Conservation (phyloP, 192 early-diverging fungal genomes). For the Dissophora ornata region DNA sequence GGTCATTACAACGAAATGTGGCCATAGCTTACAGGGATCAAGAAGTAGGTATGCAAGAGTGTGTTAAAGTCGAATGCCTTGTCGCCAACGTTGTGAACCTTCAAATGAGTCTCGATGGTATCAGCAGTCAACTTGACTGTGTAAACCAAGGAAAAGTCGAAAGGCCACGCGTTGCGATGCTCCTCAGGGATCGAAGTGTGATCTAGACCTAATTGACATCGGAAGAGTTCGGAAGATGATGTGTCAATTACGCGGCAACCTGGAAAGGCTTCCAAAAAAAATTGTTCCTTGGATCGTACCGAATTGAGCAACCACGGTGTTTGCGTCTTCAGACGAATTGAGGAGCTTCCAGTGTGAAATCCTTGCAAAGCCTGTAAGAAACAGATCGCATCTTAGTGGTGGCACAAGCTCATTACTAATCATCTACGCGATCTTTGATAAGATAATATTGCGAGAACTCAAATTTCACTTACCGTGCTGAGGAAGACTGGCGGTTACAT, state of each 20-base stretch:
- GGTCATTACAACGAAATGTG: too few species aligned
- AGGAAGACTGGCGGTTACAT: constrained; percentile 63
- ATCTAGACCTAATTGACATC: constrained; percentile 57
- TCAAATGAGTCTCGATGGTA: constrained; percentile 78
- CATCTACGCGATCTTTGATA: too few species aligned
- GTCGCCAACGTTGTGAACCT: constrained; percentile 80
- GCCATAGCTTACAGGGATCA: constrained; percentile 65
- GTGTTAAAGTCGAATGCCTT: constrained; percentile 83
- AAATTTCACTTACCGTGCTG: constrained; percentile 73
- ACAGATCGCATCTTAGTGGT: too few species aligned
- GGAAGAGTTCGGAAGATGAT: too few species aligned
- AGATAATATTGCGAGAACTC: background rate
- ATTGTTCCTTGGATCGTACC: too few species aligned
- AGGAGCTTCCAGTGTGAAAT: constrained; percentile 44
- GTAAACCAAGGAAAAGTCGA: constrained; percentile 81
- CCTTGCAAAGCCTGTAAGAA: constrained; percentile 27
- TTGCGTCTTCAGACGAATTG: constrained; percentile 29
- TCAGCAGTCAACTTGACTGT: constrained; percentile 81
- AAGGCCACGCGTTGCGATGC: constrained; percentile 70
- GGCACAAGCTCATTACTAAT: too few species aligned
- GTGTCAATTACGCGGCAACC: too few species aligned
- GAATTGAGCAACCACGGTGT: constrained; percentile 32
- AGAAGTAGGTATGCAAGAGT: constrained; percentile 94
- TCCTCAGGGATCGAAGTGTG: constrained; percentile 66
- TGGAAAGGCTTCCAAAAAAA: too few species aligned